Conservation (phyloP, 129 eudicot species). For the Pseudognaphalium luteoalbum region DNA sequence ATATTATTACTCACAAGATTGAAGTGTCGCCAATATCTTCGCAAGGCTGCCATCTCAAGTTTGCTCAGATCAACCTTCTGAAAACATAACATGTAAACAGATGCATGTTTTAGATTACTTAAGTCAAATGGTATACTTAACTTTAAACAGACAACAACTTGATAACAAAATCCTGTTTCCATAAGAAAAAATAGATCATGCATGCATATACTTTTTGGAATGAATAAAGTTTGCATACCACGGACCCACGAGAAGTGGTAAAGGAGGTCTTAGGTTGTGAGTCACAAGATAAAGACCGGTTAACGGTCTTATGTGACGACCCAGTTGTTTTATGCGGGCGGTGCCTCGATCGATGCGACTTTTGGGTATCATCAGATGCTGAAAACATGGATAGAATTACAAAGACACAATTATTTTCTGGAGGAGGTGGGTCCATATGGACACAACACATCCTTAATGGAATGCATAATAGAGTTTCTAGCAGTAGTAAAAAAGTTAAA, state of each 20-base stretch:
- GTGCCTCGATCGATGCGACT: constrained; percentile 71
- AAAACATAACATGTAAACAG: constrained; percentile 10
- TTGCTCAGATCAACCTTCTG: constrained; percentile 89
- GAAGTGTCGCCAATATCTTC: constrained; percentile 83
- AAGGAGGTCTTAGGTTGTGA: constrained; percentile 63
- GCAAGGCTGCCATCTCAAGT: constrained; percentile 80
- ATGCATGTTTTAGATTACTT: too few species aligned
- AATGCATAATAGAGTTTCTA: constrained; percentile 41
- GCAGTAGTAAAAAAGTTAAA: constrained; percentile 30
- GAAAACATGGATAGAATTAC: constrained; percentile 35
- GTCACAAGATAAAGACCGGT: constrained; percentile 72
- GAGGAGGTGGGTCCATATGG: constrained; percentile 43
- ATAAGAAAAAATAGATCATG: background rate
- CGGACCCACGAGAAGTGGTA: constrained; percentile 59
- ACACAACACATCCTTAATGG: constrained; percentile 30
- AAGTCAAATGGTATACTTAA: background rate
- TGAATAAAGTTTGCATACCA: constrained; percentile 37
- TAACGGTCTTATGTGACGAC: constrained; percentile 57
- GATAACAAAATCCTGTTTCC: constrained; percentile 4
- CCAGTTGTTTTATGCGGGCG: constrained; percentile 63
- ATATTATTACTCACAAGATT: constrained; percentile 63
- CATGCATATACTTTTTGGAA: constrained; percentile 1
- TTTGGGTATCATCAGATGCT: constrained; percentile 84
- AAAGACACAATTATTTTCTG: constrained; percentile 33
- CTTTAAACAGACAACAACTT: background rate